Percentiles rank a stretch among this genome's conserved stretches.
phyloP scores from a whole-genome alignment of 805 yeast species.

The Pichia insulana region DNA sequence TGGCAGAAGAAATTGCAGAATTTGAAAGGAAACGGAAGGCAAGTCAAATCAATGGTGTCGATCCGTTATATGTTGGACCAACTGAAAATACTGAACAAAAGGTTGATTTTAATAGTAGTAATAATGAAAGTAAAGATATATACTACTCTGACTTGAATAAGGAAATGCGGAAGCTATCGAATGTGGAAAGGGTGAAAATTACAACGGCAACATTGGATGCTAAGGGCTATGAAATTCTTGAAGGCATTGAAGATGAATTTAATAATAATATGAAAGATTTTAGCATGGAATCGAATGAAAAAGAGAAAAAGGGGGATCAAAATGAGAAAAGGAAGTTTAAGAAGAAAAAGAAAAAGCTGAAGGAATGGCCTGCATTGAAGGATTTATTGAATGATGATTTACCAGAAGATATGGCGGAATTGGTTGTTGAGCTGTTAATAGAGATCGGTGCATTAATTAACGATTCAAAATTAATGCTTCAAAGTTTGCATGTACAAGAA shows the following conservation, averaged over 20 bases:
- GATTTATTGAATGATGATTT: constrained; percentile 43
- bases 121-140: background rate
- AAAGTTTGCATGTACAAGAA: constrained; percentile 46
- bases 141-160: background rate
- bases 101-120: background rate
- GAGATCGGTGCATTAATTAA: constrained; percentile 54
- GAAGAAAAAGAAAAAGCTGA: constrained; percentile 5
- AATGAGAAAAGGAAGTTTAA: too few relatives aligned
- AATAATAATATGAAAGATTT: constrained; percentile 3
- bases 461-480: constrained; percentile 54
- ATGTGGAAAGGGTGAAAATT: background rate
- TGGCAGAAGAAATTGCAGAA: background rate
- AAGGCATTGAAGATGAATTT: constrained; percentile 10
- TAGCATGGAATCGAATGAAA: background rate
- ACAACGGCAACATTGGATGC: constrained; percentile 10
- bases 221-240: constrained; percentile 8
- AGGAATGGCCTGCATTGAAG: constrained; percentile 44
- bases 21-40: background rate
- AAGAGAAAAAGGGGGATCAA: background rate
- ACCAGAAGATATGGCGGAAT: constrained; percentile 37
- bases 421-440: constrained; percentile 48
- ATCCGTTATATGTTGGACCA: constrained; percentile 4
- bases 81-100: background rate
- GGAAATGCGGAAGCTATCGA: background rate
- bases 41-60: background rate